Conservation (phyloP, 1,139 yeast species). For the Pichia sp. region DNA sequence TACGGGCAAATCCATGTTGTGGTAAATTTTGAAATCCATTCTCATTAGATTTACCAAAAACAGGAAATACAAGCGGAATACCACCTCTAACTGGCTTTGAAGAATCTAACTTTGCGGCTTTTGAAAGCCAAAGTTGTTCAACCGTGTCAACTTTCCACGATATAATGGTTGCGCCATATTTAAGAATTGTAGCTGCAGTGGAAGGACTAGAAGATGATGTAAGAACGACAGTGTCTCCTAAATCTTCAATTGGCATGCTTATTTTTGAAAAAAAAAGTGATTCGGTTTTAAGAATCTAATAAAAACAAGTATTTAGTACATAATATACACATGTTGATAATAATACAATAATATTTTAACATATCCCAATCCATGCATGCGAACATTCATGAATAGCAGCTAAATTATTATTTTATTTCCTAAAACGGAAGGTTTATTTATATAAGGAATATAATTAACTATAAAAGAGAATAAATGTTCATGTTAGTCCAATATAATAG, state of each 20-base stretch:
- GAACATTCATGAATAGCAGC: too few relatives aligned
- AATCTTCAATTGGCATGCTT: constrained; percentile 55
- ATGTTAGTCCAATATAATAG: too few relatives aligned
- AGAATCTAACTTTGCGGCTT: constrained; percentile 81
- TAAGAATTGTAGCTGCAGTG: constrained; percentile 60
- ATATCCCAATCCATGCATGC: too few relatives aligned
- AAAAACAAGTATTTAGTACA: neutral
- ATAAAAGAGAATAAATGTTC: too few relatives aligned
- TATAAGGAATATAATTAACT: too few relatives aligned
- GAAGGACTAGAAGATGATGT: constrained; percentile 35
- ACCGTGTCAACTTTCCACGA: constrained; percentile 71
- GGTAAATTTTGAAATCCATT: constrained; percentile 49
- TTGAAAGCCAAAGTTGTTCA: constrained; percentile 69
- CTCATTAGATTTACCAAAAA: constrained; percentile 70
- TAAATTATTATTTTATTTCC: too few relatives aligned
- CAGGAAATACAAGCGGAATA: constrained; percentile 91
- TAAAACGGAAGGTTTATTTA: too few relatives aligned
- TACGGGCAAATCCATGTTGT: constrained; percentile 95
- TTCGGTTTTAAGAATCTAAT: neutral
- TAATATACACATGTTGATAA: too few relatives aligned
- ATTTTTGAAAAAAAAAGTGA: neutral
- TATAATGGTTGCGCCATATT: constrained; percentile 81
- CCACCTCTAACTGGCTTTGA: constrained; percentile 95
- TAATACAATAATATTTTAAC: too few relatives aligned
- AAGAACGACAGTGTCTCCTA: constrained; percentile 55